Evolutionary conservation across 2,329 filamentous ascomycete species (phyloP).

Genomic region (Penicillium sp.): DNA sequence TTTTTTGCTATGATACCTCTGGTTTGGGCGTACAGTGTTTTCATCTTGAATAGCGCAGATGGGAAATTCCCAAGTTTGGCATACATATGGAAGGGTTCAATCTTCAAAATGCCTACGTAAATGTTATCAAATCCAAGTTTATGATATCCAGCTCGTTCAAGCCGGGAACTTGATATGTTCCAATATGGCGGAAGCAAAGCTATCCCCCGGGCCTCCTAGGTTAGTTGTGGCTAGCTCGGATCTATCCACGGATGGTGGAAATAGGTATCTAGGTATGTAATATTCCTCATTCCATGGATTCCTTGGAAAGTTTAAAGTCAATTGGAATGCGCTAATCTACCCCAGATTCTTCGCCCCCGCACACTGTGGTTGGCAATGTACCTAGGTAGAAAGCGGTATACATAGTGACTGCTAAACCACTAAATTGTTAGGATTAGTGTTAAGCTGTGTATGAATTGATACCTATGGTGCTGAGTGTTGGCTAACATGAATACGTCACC

Average conservation of each 20-base stretch:
- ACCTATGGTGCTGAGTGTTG: neutral
- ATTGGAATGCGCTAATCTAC: constrained; percentile 7
- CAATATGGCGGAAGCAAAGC: neutral
- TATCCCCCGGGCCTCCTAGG: neutral
- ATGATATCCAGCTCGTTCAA: neutral
- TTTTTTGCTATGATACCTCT: constrained; percentile 8
- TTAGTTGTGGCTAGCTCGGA: no score
- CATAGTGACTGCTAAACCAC: neutral
- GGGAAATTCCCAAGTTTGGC: neutral
- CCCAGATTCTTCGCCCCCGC: constrained; percentile 3
- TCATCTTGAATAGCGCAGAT: neutral
- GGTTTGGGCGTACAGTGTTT: neutral
- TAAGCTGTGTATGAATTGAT: neutral
- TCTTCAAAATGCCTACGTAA: neutral
- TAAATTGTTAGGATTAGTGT: neutral
- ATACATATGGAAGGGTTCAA: neutral
- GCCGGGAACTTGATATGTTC: neutral
- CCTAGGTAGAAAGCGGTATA: neutral
- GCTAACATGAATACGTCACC: neutral
- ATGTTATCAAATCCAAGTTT: neutral
- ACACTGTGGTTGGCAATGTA: neutral
- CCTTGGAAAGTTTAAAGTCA: neutral
- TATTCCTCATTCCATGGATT: neutral
- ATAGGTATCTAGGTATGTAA: no score
- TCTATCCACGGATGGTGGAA: no score